These are phyloP conservation scores for Orbilia ellipsospora DNA, from an alignment of 2,329 filamentous ascomycete genomes.

Conservation along the genomic window DNA sequence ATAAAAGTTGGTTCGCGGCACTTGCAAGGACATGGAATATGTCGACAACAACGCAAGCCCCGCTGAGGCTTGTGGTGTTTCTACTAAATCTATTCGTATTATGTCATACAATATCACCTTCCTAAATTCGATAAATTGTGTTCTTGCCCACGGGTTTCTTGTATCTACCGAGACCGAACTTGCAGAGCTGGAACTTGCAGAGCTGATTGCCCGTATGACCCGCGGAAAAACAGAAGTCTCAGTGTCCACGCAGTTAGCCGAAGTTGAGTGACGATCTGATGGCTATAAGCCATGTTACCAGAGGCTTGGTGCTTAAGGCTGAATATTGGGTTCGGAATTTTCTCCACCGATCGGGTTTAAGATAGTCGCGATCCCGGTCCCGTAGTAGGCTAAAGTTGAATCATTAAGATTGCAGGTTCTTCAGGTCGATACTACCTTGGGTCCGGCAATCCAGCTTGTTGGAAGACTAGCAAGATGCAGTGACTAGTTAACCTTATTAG, in stretches of 20 bases:
- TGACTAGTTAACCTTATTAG: conserved; percentile 1
- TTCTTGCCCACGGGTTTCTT: neutral
- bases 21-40: no score
- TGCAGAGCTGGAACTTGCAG: neutral
- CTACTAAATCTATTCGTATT: neutral
- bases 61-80: neutral
- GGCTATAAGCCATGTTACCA: neutral
- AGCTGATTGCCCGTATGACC: neutral
- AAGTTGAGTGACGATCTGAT: neutral
- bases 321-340: neutral
- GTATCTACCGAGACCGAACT: neutral
- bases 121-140: neutral
- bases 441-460: no score
- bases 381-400: no score
- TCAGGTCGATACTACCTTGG: no score
- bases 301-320: neutral
- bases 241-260: no score
- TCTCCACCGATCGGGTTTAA: neutral
- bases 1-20: no score
- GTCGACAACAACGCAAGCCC: no score
- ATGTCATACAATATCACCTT: neutral
- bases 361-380: no score
- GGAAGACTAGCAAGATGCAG: no score
- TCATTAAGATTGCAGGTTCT: no score
- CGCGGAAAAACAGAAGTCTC: neutral